These are phyloP conservation scores for Emericellopsis cladophorae DNA, from an alignment of 2,329 filamentous ascomycete genomes.

Conservation along the genomic window DNA sequence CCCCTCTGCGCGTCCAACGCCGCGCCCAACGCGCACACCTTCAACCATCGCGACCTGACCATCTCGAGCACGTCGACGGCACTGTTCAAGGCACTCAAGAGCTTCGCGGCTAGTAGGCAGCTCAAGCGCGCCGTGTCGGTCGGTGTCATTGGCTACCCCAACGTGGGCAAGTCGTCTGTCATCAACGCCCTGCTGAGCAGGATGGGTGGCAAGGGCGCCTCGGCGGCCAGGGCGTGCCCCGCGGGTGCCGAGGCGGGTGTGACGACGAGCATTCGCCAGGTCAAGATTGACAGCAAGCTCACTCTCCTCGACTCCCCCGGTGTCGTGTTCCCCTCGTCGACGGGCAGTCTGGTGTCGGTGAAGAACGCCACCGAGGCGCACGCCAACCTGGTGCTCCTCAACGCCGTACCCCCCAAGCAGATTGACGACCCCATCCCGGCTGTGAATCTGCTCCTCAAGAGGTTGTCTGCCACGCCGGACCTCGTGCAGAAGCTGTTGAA, in stretches of 20 bases:
- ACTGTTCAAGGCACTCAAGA: constrained; percentile 81
- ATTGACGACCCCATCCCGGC: constrained; percentile 88
- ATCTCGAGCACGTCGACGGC: constrained; percentile 75
- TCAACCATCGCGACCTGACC: constrained; percentile 83
- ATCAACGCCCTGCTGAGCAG: constrained; percentile 84
- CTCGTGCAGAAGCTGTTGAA: constrained; percentile 69
- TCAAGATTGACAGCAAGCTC: constrained; percentile 91
- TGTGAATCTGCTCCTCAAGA: constrained; percentile 70
- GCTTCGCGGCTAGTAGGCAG: constrained; percentile 70
- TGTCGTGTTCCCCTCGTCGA: constrained; percentile 76
- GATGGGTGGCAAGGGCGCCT: constrained; percentile 50
- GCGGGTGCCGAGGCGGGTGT: constrained; percentile 87
- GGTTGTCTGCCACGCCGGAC: constrained; percentile 59
- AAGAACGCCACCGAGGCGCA: constrained; percentile 61
- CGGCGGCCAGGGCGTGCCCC: constrained; percentile 56
- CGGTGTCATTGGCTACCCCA: constrained; percentile 89
- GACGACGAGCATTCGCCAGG: constrained; percentile 74
- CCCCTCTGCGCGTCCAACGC: constrained; percentile 75
- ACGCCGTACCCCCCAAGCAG: constrained; percentile 85
- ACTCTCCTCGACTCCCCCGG: constrained; percentile 89
- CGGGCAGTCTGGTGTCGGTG: constrained; percentile 29
- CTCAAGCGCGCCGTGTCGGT: constrained; percentile 84
- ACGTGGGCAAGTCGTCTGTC: constrained; percentile 91
- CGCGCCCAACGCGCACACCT: constrained; percentile 76
- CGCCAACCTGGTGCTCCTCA: constrained; percentile 76